Conservation (phyloP, 2,329 filamentous ascomycete genomes). For the Albifimbria verrucaria region DNA sequence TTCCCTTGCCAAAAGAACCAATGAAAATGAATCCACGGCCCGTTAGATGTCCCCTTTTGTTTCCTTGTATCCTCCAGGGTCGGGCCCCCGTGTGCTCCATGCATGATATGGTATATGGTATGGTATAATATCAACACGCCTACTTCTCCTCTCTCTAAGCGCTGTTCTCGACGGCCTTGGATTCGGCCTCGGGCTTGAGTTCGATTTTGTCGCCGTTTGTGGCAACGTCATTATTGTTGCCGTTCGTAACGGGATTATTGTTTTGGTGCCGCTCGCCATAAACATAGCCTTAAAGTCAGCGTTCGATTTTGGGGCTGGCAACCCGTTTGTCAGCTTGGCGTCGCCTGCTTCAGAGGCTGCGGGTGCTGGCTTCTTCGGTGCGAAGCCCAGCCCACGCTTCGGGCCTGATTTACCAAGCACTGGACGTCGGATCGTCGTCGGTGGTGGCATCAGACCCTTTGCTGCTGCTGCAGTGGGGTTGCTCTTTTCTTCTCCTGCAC, state of each 20-base stretch:
- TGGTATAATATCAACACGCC: no score
- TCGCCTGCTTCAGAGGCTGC: slow-evolving; percentile 6
- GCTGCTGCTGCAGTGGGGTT: slow-evolving; percentile 18
- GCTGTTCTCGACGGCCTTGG: background rate
- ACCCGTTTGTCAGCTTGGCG: slow-evolving; percentile 22
- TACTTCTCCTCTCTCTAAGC: slow-evolving; percentile 6
- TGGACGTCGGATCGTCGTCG: slow-evolving; percentile 41
- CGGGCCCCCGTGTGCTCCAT: no score
- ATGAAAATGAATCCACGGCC: no score
- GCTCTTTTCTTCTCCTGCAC: slow-evolving; percentile 25
- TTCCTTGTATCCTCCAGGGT: no score
- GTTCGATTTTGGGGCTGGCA: slow-evolving; percentile 45
- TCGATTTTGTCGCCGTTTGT: slow-evolving; percentile 7
- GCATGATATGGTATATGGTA: no score
- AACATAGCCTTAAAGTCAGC: slow-evolving; percentile 57
- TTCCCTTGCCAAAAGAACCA: no score
- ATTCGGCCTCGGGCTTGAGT: background rate
- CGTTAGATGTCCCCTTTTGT: no score
- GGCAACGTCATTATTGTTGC: slow-evolving; percentile 7
- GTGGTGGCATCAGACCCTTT: slow-evolving; percentile 40
- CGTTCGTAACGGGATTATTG: slow-evolving; percentile 10
- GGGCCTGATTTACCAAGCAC: slow-evolving; percentile 34
- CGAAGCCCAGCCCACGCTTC: slow-evolving; percentile 44
- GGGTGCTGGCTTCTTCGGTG: slow-evolving; percentile 18
- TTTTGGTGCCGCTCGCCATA: slow-evolving; percentile 24